Evolutionary conservation across 1,139 yeast genomes (phyloP).

Genomic region (Diutina catenulata): DNA sequence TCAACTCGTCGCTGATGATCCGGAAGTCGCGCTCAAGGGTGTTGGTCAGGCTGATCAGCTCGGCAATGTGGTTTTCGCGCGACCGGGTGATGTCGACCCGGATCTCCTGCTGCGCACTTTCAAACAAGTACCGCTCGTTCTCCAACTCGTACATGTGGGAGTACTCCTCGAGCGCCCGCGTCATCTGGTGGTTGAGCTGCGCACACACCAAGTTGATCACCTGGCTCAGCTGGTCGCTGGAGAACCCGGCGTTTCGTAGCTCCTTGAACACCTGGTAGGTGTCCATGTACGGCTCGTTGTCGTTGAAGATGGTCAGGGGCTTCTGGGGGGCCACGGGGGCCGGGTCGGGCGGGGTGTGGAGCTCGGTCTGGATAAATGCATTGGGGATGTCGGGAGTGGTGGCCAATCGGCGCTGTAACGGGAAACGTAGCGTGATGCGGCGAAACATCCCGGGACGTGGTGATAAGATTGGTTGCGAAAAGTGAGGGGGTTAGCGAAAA

Average conservation of each 20-base stretch:
- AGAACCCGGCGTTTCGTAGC: constrained; percentile 36
- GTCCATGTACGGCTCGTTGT: constrained; percentile 40
- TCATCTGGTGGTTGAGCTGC: constrained; percentile 42
- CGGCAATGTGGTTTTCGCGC: constrained; percentile 61
- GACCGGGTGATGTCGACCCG: constrained; percentile 67
- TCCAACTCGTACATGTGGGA: constrained; percentile 65
- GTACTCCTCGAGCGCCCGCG: constrained; percentile 44
- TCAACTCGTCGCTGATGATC: constrained; percentile 64
- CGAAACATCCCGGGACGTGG: no score
- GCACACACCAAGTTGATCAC: constrained; percentile 38
- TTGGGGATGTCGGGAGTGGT: no score
- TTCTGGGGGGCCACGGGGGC: background rate
- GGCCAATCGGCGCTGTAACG: no score
- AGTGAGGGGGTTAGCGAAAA: no score
- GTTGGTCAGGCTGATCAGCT: constrained; percentile 54
- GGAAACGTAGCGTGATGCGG: no score
- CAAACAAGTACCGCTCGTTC: constrained; percentile 78
- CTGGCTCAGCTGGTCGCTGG: constrained; percentile 39
- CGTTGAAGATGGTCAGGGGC: constrained; percentile 18
- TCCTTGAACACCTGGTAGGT: constrained; percentile 35
- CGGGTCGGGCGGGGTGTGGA: background rate
- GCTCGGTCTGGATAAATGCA: background rate
- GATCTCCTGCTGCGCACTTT: constrained; percentile 86
- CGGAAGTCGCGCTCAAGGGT: constrained; percentile 63
- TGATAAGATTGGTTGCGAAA: no score